These are phyloP conservation scores for Chalciporus piperatus DNA, from an alignment of 768 basidiomycete genomes.

Conservation along the genomic window DNA sequence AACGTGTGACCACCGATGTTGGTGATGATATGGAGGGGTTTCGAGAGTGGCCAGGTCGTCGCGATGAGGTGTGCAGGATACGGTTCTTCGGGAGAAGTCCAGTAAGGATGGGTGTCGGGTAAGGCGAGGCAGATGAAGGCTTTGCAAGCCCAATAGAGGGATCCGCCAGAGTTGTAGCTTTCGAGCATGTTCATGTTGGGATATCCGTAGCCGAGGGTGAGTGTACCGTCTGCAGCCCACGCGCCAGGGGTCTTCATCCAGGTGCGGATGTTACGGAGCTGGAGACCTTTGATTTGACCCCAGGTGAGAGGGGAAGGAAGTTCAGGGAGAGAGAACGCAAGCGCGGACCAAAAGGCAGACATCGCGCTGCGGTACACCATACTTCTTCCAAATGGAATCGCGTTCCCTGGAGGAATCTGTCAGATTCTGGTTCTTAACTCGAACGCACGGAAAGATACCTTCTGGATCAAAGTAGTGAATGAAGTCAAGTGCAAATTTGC, in stretches of 20 bases:
- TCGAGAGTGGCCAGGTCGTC: constrained; percentile 49
- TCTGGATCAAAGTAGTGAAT: constrained; percentile 74
- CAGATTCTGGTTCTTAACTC: too few species aligned
- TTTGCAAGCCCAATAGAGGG: constrained; percentile 82
- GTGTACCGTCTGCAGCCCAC: constrained; percentile 59
- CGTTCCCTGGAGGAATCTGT: constrained; percentile 46
- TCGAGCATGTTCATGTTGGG: constrained; percentile 75
- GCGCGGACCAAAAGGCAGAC: constrained; percentile 75
- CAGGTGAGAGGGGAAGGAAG: constrained; percentile 68
- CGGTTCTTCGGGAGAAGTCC: constrained; percentile 62
- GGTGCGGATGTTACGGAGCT: constrained; percentile 68
- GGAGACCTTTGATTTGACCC: constrained; percentile 73
- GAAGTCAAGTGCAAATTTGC: constrained; percentile 64
- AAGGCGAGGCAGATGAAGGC: constrained; percentile 67
- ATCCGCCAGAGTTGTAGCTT: constrained; percentile 78
- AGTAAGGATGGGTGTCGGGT: constrained; percentile 68
- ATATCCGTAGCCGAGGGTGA: constrained; percentile 70
- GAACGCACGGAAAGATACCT: constrained; percentile 36
- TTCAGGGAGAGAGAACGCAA: constrained; percentile 69
- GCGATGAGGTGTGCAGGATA: constrained; percentile 40
- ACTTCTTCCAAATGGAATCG: constrained; percentile 73
- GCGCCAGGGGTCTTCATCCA: constrained; percentile 66
- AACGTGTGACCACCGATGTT: constrained; percentile 64
- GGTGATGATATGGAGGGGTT: constrained; percentile 67
- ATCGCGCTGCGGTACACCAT: constrained; percentile 80